These are phyloP conservation scores for Penicillium sp. DNA, from an alignment of 2,329 filamentous ascomycete genomes.

Conservation along the genomic window DNA sequence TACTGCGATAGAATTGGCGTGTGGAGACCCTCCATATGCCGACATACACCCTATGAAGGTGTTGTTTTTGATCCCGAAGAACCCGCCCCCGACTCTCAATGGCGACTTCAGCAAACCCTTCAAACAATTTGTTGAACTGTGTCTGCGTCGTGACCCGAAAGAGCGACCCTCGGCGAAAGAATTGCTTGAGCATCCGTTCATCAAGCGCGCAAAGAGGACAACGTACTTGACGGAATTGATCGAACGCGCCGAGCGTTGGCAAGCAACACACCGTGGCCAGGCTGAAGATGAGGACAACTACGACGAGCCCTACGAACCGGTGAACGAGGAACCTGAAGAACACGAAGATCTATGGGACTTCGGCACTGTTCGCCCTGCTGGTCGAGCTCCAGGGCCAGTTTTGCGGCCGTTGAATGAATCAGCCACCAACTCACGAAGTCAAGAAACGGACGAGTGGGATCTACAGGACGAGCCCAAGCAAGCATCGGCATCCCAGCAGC, in stretches of 20 bases:
- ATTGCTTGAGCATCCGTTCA: constrained; percentile 82
- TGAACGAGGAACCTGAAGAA: constrained; percentile 52
- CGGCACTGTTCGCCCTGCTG: constrained; percentile 84
- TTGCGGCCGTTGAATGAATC: constrained; percentile 75
- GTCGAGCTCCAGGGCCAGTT: constrained; percentile 55
- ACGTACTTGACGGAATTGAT: constrained; percentile 97
- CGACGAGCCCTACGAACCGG: constrained; percentile 49
- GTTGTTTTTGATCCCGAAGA: constrained; percentile 92
- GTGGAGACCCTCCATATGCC: constrained; percentile 89
- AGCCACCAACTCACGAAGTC: constrained; percentile 70
- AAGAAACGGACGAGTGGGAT: constrained; percentile 38
- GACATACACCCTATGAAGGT: constrained; percentile 99
- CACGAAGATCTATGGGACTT: constrained; percentile 93
- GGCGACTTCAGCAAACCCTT: constrained; percentile 79
- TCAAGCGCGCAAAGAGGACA: constrained; percentile 87
- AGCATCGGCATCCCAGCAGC: constrained; percentile 41
- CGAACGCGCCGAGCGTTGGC: constrained; percentile 84
- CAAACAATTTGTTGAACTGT: constrained; percentile 80
- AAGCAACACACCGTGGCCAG: constrained; percentile 68
- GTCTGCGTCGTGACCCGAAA: constrained; percentile 81
- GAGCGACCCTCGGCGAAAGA: constrained; percentile 85
- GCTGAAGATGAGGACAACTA: constrained; percentile 59
- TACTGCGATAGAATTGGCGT: constrained; percentile 85
- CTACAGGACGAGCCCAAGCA: constrained; percentile 29
- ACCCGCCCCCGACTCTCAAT: constrained; percentile 76